Evolutionary conservation across 208 protist genomes (phyloP).

Genomic region (Acanthamoeba rhysodes): DNA sequence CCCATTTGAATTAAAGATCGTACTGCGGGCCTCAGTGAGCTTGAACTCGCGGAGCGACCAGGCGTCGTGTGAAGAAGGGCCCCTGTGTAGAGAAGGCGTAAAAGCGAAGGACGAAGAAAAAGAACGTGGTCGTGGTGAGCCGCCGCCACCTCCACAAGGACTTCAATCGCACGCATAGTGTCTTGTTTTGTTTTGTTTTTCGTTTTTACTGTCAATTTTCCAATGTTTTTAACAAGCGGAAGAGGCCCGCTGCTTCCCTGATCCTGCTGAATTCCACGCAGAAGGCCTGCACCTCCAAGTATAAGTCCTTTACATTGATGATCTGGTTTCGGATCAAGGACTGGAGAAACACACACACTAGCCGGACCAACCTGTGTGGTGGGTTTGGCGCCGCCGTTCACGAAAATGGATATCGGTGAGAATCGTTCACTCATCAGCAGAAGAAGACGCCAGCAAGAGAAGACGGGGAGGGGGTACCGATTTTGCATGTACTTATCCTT

Average conservation of each 20-base stretch:
- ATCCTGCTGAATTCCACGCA: conserved; percentile 89
- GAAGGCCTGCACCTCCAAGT: conserved; percentile 87
- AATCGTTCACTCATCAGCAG: not conserved
- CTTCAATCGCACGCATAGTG: too few species aligned
- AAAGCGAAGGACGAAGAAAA: too few species aligned
- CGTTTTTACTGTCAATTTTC: conserved; percentile 9
- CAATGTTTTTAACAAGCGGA: conserved; percentile 89
- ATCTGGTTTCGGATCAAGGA: conserved; percentile 93
- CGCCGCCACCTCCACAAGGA: too few species aligned
- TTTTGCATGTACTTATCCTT: conserved; percentile 91
- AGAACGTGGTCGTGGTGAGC: too few species aligned
- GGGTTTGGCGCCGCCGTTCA: too few species aligned
- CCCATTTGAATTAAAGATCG: not conserved
- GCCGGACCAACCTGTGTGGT: conserved; percentile 58
- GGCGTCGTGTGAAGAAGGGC: too few species aligned
- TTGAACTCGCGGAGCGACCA: too few species aligned
- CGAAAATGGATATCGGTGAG: too few species aligned
- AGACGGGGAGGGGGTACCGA: conserved; percentile 60
- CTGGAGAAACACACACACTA: conserved; percentile 93
- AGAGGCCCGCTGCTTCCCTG: conserved; percentile 92
- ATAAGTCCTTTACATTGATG: conserved; percentile 89
- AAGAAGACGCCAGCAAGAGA: too few species aligned
- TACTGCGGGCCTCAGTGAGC: too few species aligned
- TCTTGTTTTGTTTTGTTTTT: not conserved
- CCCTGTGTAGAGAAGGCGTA: too few species aligned